phyloP scores from a whole-genome alignment of 352 stramenopile genomes.

The Globisporangium nagaii region DNA sequence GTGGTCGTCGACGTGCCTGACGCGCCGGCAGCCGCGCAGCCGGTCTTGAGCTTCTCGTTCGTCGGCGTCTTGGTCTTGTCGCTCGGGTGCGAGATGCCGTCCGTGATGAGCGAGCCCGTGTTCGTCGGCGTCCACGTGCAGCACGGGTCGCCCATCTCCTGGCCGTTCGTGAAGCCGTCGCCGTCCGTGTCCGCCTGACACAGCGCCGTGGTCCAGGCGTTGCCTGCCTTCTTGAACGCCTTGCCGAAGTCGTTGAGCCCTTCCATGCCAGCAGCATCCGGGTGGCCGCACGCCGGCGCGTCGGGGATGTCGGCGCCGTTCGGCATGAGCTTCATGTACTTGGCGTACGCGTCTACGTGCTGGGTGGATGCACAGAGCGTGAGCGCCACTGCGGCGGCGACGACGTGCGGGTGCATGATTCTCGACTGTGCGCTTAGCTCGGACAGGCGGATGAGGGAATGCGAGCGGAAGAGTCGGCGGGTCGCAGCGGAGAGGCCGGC shows the following conservation, averaged over 20 bases:
- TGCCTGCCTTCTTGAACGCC: conserved; percentile 43
- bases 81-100: conserved; percentile 55
- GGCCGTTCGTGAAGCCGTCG: conserved; percentile 82
- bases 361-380: neutral
- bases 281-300: conserved; percentile 46
- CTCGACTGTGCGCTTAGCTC: neutral
- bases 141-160: conserved; percentile 82
- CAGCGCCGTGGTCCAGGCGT: conserved; percentile 40
- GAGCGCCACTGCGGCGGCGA: neutral
- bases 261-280: conserved; percentile 32
- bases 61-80: conserved; percentile 50
- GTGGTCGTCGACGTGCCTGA: conserved; percentile 15
- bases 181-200: conserved; percentile 70
- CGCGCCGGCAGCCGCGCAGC: conserved; percentile 20
- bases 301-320: conserved; percentile 49
- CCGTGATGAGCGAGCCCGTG: conserved; percentile 36
- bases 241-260: conserved; percentile 59
- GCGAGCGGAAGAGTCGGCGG: neutral
- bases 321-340: conserved; percentile 43
- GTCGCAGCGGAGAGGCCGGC: neutral
- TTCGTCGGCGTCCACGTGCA: conserved; percentile 62
- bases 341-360: conserved; percentile 26
- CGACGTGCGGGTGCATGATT: conserved; percentile 4
- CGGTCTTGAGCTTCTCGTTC: conserved; percentile 39
- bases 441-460: neutral